A percentile compares a stretch with the other conserved stretches of the same genome.
phyloP scores from a whole-genome alignment of 768 basidiomycete species.

The Amanita inopinata region DNA sequence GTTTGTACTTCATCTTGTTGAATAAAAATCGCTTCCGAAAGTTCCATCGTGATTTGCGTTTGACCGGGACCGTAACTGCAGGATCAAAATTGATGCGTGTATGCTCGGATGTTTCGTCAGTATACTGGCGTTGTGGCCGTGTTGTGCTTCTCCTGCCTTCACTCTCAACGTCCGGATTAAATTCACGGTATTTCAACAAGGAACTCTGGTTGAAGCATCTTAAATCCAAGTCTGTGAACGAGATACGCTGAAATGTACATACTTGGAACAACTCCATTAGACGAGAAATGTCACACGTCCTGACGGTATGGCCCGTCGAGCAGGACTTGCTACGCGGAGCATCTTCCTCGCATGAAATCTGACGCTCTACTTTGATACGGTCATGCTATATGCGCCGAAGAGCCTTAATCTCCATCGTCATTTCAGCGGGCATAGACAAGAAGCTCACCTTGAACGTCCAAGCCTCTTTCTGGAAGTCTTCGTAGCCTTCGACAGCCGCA shows the following conservation, averaged over 20 bases:
- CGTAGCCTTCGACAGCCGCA: conserved; percentile 50
- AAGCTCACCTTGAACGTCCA: conserved; percentile 65
- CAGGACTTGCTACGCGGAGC: conserved; percentile 25
- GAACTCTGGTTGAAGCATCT: conserved; percentile 40
- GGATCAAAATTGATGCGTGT: conserved; percentile 27
- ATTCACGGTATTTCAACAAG: conserved; percentile 65
- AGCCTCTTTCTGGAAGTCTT: conserved; percentile 64
- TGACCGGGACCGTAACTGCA: conserved; percentile 16
- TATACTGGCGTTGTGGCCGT: conserved; percentile 20
- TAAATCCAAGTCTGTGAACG: neutral
- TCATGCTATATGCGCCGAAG: conserved; percentile 43
- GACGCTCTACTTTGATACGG: conserved; percentile 61
- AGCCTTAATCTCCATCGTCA: conserved; percentile 6
- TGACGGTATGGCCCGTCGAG: conserved; percentile 29
- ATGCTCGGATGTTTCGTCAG: conserved; percentile 27
- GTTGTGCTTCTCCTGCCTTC: conserved; percentile 16
- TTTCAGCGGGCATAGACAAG: neutral
- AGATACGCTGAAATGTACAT: neutral
- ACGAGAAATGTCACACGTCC: conserved; percentile 72
- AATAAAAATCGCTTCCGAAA: conserved; percentile 20
- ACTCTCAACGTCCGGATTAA: conserved; percentile 32
- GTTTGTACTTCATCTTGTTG: conserved; percentile 16
- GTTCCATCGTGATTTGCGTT: conserved; percentile 21
- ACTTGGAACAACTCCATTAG: conserved; percentile 83
- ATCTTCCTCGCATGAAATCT: conserved; percentile 34